Evolutionary conservation across 78 protist genomes (phyloP), one percentile per base, ranked within the genome.

Genomic region (Dictyostelium brefeldianum): DNA sequence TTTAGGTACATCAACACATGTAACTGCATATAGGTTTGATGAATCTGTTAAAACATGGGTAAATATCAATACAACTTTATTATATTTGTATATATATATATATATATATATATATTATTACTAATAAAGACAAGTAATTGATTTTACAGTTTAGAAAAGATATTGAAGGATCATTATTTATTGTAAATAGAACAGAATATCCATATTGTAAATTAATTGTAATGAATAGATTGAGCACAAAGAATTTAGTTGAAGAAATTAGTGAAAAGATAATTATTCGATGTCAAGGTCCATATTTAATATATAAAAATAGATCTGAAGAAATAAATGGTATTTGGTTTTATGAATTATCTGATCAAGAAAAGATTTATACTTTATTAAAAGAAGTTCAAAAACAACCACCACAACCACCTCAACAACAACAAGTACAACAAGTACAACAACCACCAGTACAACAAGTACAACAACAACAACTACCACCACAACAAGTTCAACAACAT

Each of bases 241-340:
- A 87, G 84, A 87, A 87, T 87, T 69, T 87, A 15, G 65, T 75
- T 1, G 93, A 87, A 7, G 93, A 87, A n/a, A 46, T 87, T 14
- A 77, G 62, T 31, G 93, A 87, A 53, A 74, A 77, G 43, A 20
- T 87, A 41, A 31, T 87, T 11, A 77, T 77, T 4, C 77, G 79
- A 51, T 77, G 83, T 65, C 84, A 74, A 50, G 93, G 84, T 51
- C 78, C 74, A 8, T 87, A 87, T 64, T 64, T 87, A 64, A 77
- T 87, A 5, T 87, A 87, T 36, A 87, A 65, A 50, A 87, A 77
- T 31, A 74, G 54, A 20, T 41, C 18, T 43, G 69, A 73, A 9
- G 80, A 51, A 27, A 87, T 87, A 27, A 77, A 77, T 77, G 93
- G 93, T 36, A 87, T 87, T 36, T 87, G 93, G 93, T 87, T 87